Evolutionary conservation across 225 moss, liverwort and hornwort genomes (phyloP), one percentile per base, ranked within the genome.

Genomic region (Bryoerythrophyllum caledonicum): DNA sequence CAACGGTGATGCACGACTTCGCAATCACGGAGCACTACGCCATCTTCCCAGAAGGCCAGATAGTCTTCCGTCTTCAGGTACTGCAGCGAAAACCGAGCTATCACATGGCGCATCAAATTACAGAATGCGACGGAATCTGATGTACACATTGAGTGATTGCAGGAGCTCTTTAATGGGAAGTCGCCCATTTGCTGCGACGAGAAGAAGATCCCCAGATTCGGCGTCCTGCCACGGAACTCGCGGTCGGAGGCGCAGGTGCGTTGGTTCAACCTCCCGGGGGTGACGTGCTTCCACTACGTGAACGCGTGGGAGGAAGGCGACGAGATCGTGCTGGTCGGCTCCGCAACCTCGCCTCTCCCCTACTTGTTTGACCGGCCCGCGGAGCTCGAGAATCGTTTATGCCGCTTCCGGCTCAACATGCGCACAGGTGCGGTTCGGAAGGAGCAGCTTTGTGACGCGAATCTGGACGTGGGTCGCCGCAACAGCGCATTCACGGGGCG

Each of bases 1-100:
- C 96, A 1, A 82, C 83, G 12, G 67, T 93, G 76, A 90, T 96
- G 74, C 96, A 96, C 69, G 96, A 96, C 72, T 96, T 92, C 59
- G 84, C 86, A 28, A 81, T 96, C 82, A 93, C 91, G 0, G 77
- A 92, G 57, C 81, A 85, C n/a, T 93, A 86, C 49, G 87, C 82
- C 53, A 77, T 96, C 58, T 90, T 96, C 26, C 96, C 93, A 1
- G 96, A 96, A 56, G 84, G 83, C 38, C 93, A 96, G 74, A 74
- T 93, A 4, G 82, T 92, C 34, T 93, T 96, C 65, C 79, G 77
- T 19, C 55, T 92, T 59, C 81, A 74, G 73, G 93, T 87, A 24
- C 21, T 37, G 35, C 41, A 7, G 35, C 5, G 28, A 2, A 35
- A 5, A 49, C 32, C 34, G 7, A 15, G 16, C 24, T 1, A 32